Base-by-base conservation (phyloP, 441 rosid genomes). In the Metrosideros polymorpha region DNA sequence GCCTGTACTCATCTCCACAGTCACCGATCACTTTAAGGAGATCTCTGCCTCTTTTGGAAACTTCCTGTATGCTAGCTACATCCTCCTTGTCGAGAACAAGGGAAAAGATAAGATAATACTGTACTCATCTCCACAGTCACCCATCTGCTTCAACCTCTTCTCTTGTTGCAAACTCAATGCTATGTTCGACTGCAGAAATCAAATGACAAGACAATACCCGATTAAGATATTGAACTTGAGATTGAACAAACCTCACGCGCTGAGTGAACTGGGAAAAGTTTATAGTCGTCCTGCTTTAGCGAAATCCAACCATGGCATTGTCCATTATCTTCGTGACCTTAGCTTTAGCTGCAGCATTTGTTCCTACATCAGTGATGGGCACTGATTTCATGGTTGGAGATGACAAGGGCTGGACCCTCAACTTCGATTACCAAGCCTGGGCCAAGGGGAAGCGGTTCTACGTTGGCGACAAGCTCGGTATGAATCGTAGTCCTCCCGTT, bases 1-100 rank as follows among this genome's bases (percentile, higher is more conserved):
- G 92, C 88, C 98, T 57, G 86, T 95, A 94, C 91, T 97, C 99
- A 52, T 96, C 99, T 47, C 99, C 99, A 79, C 98, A 96, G 85
- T 96, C 99, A 54, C 99, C 99, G 25, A 97, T 97, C 89, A 94
- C 95, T 92, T 89, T 88, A 61, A 95, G 92, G 82, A 97, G 91
- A 92, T 96, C 93, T 87, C 93, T 97, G 55, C 99, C 97, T 86
- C 90, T 91, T 53, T 85, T 88, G 6, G 96, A 88, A 87, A 93
- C 93, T 82, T 88, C 90, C 86, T 86, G 85, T 59, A 88, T 88
- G 83, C 88, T 86, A 76, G 56, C 79, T 54, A 79, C 42, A 53
- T 88, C 90, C 86, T 88, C 90, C 59, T 86, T 87, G 6, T 95
- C 99, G 53, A 97, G 96, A 63, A 87, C 93, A 55, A 96, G 89